These are phyloP conservation scores for Malbranchea zuffiana DNA, from an alignment of 2,329 filamentous ascomycete genomes.

Conservation along the genomic window DNA sequence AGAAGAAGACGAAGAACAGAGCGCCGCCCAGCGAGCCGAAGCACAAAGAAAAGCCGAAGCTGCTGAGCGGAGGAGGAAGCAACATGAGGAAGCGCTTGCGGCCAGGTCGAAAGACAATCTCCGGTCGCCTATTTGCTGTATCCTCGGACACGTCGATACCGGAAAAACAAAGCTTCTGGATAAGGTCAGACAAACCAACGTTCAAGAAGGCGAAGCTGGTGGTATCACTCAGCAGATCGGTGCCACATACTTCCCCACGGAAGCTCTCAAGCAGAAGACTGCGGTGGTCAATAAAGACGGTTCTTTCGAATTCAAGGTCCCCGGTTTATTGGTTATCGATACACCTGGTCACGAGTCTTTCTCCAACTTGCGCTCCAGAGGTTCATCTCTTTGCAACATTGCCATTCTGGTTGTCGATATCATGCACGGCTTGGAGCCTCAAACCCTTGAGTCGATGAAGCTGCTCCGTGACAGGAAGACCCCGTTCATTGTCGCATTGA, in stretches of 20 bases:
- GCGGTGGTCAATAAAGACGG: slow-evolving; percentile 84
- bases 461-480: slow-evolving; percentile 87
- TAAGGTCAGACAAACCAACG: slow-evolving; percentile 96
- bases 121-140: slow-evolving; percentile 97
- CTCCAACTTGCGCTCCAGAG: slow-evolving; percentile 91
- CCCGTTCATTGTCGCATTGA: slow-evolving; percentile 94
- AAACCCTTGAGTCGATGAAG: slow-evolving; percentile 95
- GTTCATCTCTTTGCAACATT: slow-evolving; percentile 98
- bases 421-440: slow-evolving; percentile 96
- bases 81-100: slow-evolving; percentile 81
- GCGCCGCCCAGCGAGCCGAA: slow-evolving; percentile 61
- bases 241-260: slow-evolving; percentile 96
- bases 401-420: slow-evolving; percentile 98
- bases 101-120: slow-evolving; percentile 89
- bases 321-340: slow-evolving; percentile 91
- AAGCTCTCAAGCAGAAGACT: slow-evolving; percentile 86
- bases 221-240: slow-evolving; percentile 99
- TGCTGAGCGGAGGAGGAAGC: slow-evolving; percentile 75
- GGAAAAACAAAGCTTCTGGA: slow-evolving; percentile 99
- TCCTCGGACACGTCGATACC: slow-evolving; percentile 98
- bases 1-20: slow-evolving; percentile 51
- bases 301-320: slow-evolving; percentile 91
- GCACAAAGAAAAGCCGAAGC: slow-evolving; percentile 77
- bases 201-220: slow-evolving; percentile 97
- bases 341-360: slow-evolving; percentile 99